phyloP scores from a whole-genome alignment of 129 eudicot species.

The Silybum marianum region DNA sequence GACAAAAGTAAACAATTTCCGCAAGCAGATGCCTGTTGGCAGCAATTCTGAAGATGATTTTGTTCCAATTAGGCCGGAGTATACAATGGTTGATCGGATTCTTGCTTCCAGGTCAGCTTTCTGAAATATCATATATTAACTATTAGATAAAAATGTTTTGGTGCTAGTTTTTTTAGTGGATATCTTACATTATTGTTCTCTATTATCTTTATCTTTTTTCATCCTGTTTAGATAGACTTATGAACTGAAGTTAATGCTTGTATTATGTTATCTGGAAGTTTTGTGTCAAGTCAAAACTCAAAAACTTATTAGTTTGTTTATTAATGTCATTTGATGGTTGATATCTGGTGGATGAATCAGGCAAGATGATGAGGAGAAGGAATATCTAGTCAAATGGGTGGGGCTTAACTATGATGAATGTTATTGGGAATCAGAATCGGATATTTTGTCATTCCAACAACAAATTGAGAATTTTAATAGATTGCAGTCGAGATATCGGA shows the following conservation, averaged over 20 bases:
- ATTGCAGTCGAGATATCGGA: constrained; percentile 64
- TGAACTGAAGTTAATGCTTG: neutral
- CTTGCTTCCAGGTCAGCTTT: constrained; percentile 80
- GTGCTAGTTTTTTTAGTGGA: constrained; percentile 1
- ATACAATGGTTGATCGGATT: constrained; percentile 95
- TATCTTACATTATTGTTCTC: neutral
- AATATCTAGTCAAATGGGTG: constrained; percentile 92
- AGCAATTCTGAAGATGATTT: constrained; percentile 77
- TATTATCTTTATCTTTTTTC: neutral
- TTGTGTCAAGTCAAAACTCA: neutral
- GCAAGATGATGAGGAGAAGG: constrained; percentile 70
- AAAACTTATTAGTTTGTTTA: neutral
- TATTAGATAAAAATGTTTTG: neutral
- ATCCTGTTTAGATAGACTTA: neutral
- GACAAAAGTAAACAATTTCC: constrained; percentile 88
- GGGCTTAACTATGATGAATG: constrained; percentile 94
- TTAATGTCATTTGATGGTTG: neutral
- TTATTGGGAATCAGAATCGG: constrained; percentile 91
- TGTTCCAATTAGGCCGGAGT: constrained; percentile 86
- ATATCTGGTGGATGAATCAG: constrained; percentile 38
- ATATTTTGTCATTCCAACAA: constrained; percentile 73
- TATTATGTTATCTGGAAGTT: neutral
- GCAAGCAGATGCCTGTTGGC: constrained; percentile 56
- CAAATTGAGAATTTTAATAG: constrained; percentile 77
- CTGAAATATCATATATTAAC: neutral